Base-by-base conservation (phyloP, 345 rosid species). In the Tarenaya hassleriana region DNA sequence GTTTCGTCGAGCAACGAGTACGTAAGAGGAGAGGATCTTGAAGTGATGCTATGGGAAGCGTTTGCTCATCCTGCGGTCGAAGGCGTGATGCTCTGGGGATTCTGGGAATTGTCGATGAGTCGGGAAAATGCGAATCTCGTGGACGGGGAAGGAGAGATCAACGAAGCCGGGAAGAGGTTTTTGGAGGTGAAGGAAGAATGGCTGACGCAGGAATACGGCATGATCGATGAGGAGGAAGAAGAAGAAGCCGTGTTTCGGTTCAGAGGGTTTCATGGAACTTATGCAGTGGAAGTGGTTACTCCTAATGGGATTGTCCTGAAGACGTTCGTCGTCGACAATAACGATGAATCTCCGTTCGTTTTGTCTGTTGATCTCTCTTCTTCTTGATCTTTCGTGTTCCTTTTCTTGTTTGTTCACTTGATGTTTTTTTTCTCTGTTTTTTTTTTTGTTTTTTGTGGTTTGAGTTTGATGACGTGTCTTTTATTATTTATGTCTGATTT, bases 91-190 rank as follows among this genome's bases (percentile, higher is more conserved):
- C 52, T 90, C n/a, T 90, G 94, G 96, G 97, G 96, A 16, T 90
- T 90, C 47, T 90, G 96, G 96, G 97, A 86, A 77, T 55, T 90
- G 62, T 84, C 74, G 58, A 75, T 86, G 97, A 75, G 86, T 72
- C 58, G 88, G 27, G 70, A 75, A 29, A 77, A 73, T 31, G 73
- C 83, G 1, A 81, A 84, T 52, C 46, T 90, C 64, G 96, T 90
- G 7, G 68, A 81, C 19, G 97, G 91, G 24, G 94, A 90, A 70
- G 97, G 94, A 41, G 75, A 84, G 34, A 50, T 86, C 52, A 86
- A 86, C 55, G 81, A 72, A 63, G 82, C 97, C 9, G 97, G 97
- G 16, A 73, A 60, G 60, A 73, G 75, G 60, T 77, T 62, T 58
- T 55, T 82, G 19, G 61, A 74, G 37, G 81, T 90, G 41, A 86